Conservation (phyloP, 352 stramenopile genomes). For the Phytophthora cryptogea region DNA sequence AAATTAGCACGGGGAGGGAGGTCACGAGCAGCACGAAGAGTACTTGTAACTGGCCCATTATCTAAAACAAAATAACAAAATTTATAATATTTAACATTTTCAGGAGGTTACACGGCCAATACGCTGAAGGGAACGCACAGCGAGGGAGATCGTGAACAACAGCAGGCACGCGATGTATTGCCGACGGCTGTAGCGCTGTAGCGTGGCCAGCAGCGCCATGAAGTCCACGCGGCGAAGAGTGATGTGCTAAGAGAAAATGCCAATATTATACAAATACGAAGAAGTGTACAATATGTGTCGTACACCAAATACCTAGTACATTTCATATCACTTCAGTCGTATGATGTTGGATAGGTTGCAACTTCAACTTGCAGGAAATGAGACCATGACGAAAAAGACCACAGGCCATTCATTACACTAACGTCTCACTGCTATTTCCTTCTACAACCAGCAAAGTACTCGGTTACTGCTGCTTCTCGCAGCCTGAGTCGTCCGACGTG, state of each 20-base stretch:
- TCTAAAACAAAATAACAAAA: constrained; percentile 20
- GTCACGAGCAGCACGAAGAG: constrained; percentile 38
- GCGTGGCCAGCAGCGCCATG: constrained; percentile 36
- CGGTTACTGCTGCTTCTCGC: constrained; percentile 28
- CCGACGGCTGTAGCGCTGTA: constrained; percentile 38
- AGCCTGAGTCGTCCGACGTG: constrained; percentile 33
- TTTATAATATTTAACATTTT: neutral
- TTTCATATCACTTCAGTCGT: neutral
- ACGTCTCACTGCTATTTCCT: constrained; percentile 19
- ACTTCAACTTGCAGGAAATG: constrained; percentile 4
- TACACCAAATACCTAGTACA: neutral
- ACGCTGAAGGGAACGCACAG: constrained; percentile 16
- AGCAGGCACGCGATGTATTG: constrained; percentile 26
- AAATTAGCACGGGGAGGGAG: constrained; percentile 37
- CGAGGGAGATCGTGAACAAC: constrained; percentile 26
- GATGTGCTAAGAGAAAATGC: neutral
- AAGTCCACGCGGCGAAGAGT: constrained; percentile 8
- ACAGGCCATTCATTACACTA: constrained; percentile 31
- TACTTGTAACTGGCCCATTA: constrained; percentile 30
- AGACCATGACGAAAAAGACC: constrained; percentile 22
- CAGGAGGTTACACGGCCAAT: neutral
- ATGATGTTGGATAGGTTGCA: neutral
- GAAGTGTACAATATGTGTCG: constrained; percentile 1
- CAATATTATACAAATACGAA: neutral
- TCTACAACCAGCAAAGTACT: constrained; percentile 9